Evolutionary conservation across 2,329 filamentous ascomycete genomes (phyloP), one percentile per base, ranked within the genome.

Genomic region (Phaeophleospora eucalypticola): DNA sequence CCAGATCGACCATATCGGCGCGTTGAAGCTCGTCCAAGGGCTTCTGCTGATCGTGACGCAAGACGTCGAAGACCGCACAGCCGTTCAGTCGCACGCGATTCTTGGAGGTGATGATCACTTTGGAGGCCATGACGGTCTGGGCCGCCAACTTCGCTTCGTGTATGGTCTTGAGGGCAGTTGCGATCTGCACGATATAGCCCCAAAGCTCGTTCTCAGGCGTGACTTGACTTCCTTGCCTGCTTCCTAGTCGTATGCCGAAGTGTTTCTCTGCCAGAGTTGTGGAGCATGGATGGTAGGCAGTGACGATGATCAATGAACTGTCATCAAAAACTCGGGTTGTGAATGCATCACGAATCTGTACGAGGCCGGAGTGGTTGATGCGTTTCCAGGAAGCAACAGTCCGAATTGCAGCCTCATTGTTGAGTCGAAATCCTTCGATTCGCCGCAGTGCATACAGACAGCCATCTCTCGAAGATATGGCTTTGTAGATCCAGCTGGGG

Each of bases 401-500:
- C 48, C 86, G 80, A 43, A 97, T 94, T 3, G 90, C 87, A 57
- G 89, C 85, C 60, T 95, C 90, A 61, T 90, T 95, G 12, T 86
- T 93, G 41, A 97, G 71, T 9, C 89, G 84, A 63, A 89, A 96
- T 40, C 89, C 86, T 76, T 96, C 89, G 17, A 98, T 78, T 52
- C 93, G 80, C 53, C 93, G 81, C 38, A 98, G 73, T 47, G 85
- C 89, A 68, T 95, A 97, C n/a, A 84, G 82, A 55, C 87, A 84
- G 9, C 90, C 93, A 59, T 91, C 91, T 64, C 93, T 93, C 66
- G 80, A 84, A 4, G 89, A 95, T 18, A 85, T 83, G 7, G 90
- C 91, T 71, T 97, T 97, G 73, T 96, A 98, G 0, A 95, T 81
- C 89, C 90, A 97, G 59, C 86, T 95, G 4, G 85, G 82, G 61